phyloP scores from a whole-genome alignment of 2,329 filamentous ascomycete species.

The Diaporthe sp. region DNA sequence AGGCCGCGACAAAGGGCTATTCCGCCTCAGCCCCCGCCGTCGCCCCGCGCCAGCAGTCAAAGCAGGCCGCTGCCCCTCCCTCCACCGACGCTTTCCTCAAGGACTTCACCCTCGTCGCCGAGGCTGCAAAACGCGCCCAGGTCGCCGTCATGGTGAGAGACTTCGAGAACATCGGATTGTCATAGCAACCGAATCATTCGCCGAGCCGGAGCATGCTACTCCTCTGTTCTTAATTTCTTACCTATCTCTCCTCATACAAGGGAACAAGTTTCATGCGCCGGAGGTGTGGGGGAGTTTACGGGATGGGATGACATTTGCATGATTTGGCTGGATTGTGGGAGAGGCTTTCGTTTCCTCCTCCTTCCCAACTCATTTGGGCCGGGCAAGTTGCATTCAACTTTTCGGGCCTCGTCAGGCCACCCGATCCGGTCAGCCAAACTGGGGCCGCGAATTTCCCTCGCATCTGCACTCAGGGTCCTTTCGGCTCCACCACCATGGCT shows the following conservation, averaged over 20 bases:
- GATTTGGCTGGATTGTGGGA: not conserved
- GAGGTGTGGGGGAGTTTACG: slow-evolving; percentile 1
- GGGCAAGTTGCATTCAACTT: not conserved
- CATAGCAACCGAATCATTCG: slow-evolving; percentile 43
- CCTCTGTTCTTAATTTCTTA: not conserved
- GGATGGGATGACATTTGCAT: slow-evolving; percentile 16
- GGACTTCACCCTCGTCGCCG: slow-evolving; percentile 88
- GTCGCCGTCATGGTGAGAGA: slow-evolving; percentile 91
- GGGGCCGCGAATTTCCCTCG: slow-evolving; percentile 22
- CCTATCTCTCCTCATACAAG: not conserved
- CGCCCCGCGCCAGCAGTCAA: slow-evolving; percentile 46
- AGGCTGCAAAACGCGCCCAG: slow-evolving; percentile 93
- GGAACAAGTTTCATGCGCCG: slow-evolving; percentile 6
- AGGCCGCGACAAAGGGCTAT: slow-evolving; percentile 32
- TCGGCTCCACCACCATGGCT: slow-evolving; percentile 18
- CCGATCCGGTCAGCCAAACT: slow-evolving; percentile 11
- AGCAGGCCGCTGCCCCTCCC: slow-evolving; percentile 46
- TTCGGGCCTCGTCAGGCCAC: slow-evolving; percentile 8
- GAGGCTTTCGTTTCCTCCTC: not conserved
- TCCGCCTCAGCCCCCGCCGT: slow-evolving; percentile 44
- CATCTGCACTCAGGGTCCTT: slow-evolving; percentile 27
- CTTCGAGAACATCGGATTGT: slow-evolving; percentile 79
- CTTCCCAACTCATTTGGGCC: not conserved
- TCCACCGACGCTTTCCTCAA: slow-evolving; percentile 76
- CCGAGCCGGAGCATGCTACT: not conserved